These are phyloP conservation scores for Tricholoma terreum DNA, from an alignment of 768 basidiomycete genomes.

Conservation along the genomic window DNA sequence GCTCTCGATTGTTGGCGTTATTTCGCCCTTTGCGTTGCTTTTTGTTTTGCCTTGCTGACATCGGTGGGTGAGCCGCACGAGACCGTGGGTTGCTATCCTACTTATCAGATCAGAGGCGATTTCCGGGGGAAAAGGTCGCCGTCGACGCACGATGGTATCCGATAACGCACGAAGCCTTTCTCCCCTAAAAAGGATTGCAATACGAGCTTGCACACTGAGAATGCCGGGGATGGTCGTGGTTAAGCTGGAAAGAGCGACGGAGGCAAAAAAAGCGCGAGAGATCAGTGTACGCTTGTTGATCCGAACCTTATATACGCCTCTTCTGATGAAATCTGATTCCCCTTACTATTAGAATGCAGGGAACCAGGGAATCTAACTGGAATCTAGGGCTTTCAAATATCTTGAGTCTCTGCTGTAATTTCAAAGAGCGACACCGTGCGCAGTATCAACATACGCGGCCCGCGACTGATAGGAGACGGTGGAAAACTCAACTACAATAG, in stretches of 20 bases:
- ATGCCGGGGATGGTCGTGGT: constrained; percentile 6
- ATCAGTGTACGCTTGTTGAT: constrained; percentile 18
- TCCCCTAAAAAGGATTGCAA: neutral
- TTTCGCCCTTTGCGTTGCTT: constrained; percentile 55
- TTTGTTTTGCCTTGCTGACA: constrained; percentile 64
- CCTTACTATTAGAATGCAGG: too few species aligned
- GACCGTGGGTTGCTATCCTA: constrained; percentile 15
- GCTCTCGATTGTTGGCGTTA: constrained; percentile 55
- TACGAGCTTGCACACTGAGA: neutral
- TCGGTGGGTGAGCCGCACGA: constrained; percentile 22
- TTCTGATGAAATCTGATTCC: too few species aligned
- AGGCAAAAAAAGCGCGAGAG: constrained; percentile 9
- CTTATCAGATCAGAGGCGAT: constrained; percentile 19
- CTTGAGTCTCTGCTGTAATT: too few species aligned
- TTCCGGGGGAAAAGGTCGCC: constrained; percentile 10
- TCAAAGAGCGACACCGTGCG: too few species aligned
- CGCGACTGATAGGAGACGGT: too few species aligned
- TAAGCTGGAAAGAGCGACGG: constrained; percentile 6
- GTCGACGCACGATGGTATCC: constrained; percentile 4
- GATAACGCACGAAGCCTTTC: neutral
- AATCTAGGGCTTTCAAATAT: too few species aligned
- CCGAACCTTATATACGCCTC: constrained; percentile 13
- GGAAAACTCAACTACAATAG: too few species aligned
- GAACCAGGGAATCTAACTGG: too few species aligned
- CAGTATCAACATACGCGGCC: too few species aligned